Base-by-base conservation (phyloP, 2,329 filamentous ascomycete genomes). In the Epicoccum sorghinum region DNA sequence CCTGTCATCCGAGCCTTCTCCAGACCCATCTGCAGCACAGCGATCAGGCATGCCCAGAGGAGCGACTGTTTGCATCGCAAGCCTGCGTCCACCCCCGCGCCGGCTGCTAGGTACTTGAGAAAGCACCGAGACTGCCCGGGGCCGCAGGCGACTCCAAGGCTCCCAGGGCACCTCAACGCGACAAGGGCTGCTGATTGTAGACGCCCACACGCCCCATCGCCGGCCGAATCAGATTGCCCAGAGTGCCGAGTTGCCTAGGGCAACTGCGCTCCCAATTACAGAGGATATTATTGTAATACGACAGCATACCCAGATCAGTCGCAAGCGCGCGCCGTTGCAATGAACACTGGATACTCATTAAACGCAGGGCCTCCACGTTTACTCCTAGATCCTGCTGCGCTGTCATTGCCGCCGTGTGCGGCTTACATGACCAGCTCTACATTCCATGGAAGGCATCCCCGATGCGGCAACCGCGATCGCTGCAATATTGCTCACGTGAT, bases 211-310 rank as follows among this genome's bases (percentile, higher is more conserved):
- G 48, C 35, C 48, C 53, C 49, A 14, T 39, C 25, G 32, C 44
- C 49, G 48, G 54, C 54, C 54, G 49, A 57, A 49, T 57, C 44
- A 54, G 30, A 36, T 32, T 42, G 36, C 13, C 43, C 43, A 56
- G 40, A 45, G 18, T 51, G 54, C 49, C 54, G 54, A 57, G 54
- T 57, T 57, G 54, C 54, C 54, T 49, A 52, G 54, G 54, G 54
- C 54, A 57, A 57, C 54, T 27, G 36, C 14, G 40, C 45, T 57
- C 14, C 45, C 54, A 57, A 57, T 57, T 52, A 57, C 54, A 52
- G 40, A 46, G 36, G n/a, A 50, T 49, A 49, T 52, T 50, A 50
- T 52, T 32, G 48, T 52, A 52, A 57, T 57, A 57, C 48, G 47
- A 56, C 23, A 47, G 43, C 35, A 45, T 44, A 27, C 38, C 54